phyloP scores from a whole-genome alignment of 2,329 filamentous ascomycete species.

The Aspergillus sp. region DNA sequence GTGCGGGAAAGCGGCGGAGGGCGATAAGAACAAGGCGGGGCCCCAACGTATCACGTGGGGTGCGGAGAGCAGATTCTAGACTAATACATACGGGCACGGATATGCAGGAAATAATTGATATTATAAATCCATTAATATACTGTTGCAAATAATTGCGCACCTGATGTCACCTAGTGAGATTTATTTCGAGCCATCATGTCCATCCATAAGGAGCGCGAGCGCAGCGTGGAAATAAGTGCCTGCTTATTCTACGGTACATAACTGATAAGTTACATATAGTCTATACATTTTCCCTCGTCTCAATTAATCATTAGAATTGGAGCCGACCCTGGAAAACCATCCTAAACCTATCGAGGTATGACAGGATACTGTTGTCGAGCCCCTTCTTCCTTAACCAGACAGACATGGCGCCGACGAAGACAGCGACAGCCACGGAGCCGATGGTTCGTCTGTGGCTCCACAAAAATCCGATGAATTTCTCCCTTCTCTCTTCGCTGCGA shows the following conservation, averaged over 20 bases:
- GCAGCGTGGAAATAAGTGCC: background rate
- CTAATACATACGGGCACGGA: background rate
- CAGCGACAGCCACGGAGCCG: conserved; percentile 60
- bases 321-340: conserved; percentile 21
- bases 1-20: background rate
- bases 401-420: conserved; percentile 68
- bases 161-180: background rate
- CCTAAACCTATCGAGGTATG: conserved; percentile 31
- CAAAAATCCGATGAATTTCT: conserved; percentile 52
- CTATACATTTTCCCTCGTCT: background rate
- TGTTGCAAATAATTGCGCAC: background rate
- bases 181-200: background rate
- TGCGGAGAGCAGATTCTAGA: conserved; percentile 14
- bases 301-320: background rate
- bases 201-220: background rate
- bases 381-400: conserved; percentile 61
- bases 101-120: background rate
- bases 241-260: background rate
- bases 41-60: background rate
- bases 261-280: background rate
- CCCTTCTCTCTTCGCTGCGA: conserved; percentile 60
- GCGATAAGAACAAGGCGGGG: conserved; percentile 7
- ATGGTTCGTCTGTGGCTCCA: conserved; percentile 68
- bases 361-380: conserved; percentile 35
- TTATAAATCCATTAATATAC: background rate